phyloP scores from a whole-genome alignment of 2,329 filamentous ascomycete species.

The Whalleya microplaca region DNA sequence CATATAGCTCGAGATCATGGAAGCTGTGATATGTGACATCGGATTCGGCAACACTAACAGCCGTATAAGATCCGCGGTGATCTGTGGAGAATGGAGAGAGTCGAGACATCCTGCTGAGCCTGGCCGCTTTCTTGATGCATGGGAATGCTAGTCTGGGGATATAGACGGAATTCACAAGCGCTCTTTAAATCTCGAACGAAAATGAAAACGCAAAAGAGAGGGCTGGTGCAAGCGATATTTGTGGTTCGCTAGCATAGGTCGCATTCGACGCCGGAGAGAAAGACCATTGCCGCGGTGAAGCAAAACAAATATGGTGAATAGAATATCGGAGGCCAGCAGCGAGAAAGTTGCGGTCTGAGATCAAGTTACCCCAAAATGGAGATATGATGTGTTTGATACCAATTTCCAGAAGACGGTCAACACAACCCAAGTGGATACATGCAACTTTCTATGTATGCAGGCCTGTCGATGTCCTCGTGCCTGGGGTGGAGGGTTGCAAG shows the following conservation, averaged over 20 bases:
- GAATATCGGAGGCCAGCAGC: slow-evolving; percentile 6
- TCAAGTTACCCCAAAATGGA: slow-evolving; percentile 12
- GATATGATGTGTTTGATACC: slow-evolving; percentile 15
- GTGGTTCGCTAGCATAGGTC: slow-evolving; percentile 5
- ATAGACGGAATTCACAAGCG: neutral
- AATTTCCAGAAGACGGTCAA: slow-evolving; percentile 18
- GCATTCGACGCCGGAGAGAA: slow-evolving; percentile 5
- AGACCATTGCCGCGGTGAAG: slow-evolving; percentile 18
- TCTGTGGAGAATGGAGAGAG: slow-evolving; percentile 24
- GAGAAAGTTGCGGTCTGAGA: slow-evolving; percentile 30
- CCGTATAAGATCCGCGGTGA: slow-evolving; percentile 38
- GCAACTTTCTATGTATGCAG: slow-evolving; percentile 11
- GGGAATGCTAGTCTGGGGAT: neutral
- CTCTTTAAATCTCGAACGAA: neutral
- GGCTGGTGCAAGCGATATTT: neutral
- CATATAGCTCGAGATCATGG: slow-evolving; percentile 52
- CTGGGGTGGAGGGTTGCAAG: slow-evolving; percentile 10
- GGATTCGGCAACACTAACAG: slow-evolving; percentile 49
- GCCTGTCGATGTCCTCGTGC: slow-evolving; percentile 11
- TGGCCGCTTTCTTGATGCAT: slow-evolving; percentile 18
- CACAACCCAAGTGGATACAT: slow-evolving; percentile 20
- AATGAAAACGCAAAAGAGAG: slow-evolving; percentile 3
- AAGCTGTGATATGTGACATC: slow-evolving; percentile 60
- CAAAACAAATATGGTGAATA: slow-evolving; percentile 4
- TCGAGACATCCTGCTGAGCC: slow-evolving; percentile 29